phyloP scores from a whole-genome alignment of 805 yeast species.

The Schizosaccharomyces lindneri region DNA sequence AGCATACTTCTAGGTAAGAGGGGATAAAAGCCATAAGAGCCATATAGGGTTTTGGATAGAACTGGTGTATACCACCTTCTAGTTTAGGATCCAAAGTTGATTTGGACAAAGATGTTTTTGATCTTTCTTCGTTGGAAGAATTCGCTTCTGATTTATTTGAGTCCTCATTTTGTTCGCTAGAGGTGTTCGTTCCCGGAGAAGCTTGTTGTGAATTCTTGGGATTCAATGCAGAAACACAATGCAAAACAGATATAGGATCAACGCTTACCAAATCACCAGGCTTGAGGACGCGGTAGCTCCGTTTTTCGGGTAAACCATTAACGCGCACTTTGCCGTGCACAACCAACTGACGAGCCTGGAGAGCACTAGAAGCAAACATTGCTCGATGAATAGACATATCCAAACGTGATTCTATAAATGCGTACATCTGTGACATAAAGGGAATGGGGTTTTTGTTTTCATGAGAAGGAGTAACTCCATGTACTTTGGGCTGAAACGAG shows the following conservation, averaged over 20 bases:
- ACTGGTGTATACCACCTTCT: neutral
- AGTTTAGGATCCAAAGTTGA: too few relatives aligned
- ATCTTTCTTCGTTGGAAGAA: neutral
- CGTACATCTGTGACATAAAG: slow-evolving; percentile 65
- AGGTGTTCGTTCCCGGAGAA: neutral
- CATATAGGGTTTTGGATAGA: slow-evolving; percentile 64
- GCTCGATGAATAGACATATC: slow-evolving; percentile 80
- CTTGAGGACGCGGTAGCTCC: slow-evolving; percentile 16
- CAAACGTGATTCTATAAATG: slow-evolving; percentile 63
- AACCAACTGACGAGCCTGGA: slow-evolving; percentile 83
- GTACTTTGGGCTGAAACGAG: slow-evolving; percentile 2
- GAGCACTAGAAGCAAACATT: slow-evolving; percentile 73
- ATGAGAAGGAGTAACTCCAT: slow-evolving; percentile 2
- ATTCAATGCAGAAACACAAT: slow-evolving; percentile 25
- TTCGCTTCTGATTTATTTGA: too few relatives aligned
- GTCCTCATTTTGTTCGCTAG: neutral
- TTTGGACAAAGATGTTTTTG: neutral
- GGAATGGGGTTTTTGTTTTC: slow-evolving; percentile 30
- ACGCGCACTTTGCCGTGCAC: slow-evolving; percentile 61
- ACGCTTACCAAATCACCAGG: slow-evolving; percentile 78
- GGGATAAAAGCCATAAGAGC: slow-evolving; percentile 86
- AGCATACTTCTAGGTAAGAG: slow-evolving; percentile 72
- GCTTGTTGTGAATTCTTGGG: neutral
- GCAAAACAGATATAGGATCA: slow-evolving; percentile 59
- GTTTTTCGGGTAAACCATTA: slow-evolving; percentile 31